These are phyloP conservation scores for Dendrobium huoshanense DNA, from an alignment of 106 monocot species.

Conservation along the genomic window DNA sequence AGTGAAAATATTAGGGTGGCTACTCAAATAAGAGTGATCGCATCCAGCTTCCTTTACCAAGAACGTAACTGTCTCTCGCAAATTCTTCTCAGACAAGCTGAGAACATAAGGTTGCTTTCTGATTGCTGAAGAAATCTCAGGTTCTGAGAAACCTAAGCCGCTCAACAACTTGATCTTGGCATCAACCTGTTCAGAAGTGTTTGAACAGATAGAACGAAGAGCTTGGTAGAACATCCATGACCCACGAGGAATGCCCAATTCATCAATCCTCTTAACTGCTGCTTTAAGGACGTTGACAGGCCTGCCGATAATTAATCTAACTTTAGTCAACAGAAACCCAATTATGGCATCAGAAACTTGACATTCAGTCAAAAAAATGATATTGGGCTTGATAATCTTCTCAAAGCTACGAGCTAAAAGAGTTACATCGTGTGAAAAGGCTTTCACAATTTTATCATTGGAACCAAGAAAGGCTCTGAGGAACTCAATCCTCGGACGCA, in stretches of 20 bases:
- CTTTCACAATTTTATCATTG: neutral
- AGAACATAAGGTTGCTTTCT: neutral
- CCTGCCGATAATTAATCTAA: neutral
- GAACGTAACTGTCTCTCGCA: neutral
- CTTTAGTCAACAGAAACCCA: neutral
- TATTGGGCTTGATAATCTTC: conserved; percentile 9
- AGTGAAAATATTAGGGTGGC: neutral
- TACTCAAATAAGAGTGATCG: neutral
- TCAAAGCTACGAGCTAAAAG: neutral
- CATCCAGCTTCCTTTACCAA: conserved; percentile 7
- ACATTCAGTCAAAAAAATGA: conserved; percentile 8
- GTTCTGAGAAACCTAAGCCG: conserved; percentile 6
- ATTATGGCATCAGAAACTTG: conserved; percentile 6
- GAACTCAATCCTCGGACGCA: conserved; percentile 1
- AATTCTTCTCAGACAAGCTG: conserved; percentile 2
- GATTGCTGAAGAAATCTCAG: neutral
- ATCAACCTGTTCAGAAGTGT: neutral
- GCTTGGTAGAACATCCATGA: conserved; percentile 2
- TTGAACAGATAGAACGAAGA: neutral
- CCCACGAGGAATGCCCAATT: conserved; percentile 2
- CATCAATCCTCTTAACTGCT: neutral
- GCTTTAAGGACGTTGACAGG: neutral
- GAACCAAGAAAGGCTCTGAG: neutral
- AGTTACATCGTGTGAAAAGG: neutral
- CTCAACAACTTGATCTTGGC: conserved; percentile 3